Base-by-base conservation (phyloP, 179 eudicot species). In the Dionaea muscipula region DNA sequence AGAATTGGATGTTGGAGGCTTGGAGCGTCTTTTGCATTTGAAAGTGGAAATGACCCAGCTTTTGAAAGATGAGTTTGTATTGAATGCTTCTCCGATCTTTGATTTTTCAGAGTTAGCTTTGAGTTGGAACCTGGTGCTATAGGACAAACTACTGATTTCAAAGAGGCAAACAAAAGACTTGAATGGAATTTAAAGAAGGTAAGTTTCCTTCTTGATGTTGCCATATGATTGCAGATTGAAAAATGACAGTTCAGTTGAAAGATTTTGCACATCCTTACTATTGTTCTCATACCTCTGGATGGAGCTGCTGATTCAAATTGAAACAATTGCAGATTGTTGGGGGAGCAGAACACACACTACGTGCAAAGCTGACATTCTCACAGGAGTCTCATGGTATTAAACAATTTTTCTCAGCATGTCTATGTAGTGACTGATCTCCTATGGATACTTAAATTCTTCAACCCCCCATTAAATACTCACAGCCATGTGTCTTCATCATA, bases 311-410 rank as follows among this genome's bases (percentile, higher is more conserved):
- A 71, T 45, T 37, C 37, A 33, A 53, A 47, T 40, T n/a, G n/a
- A n/a, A 2, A 62, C 19, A 53, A 7, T 37, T 38, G 57, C 84
- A 90, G 97, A 77, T 90, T 72, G 94, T 75, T 38, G 97, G 97
- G 57, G 95, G 97, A 52, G 78, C 95, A 61, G 97, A 90, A 56
- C 90, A 84, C 69, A 90, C 95, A 36, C 76, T 86, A 52, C 90
- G 88, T 53, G 97, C 95, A 48, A 86, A 90, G 63, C 77, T 90
- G 49, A 80, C 94, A 56, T 90, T 90, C 69, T 82, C 91, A 46
- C 95, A 84, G 56, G 97, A 86, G 69, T 68, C 78, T 19, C 95
- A 84, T 59, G 95, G 97, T 90, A 78, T 38, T 12, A 68, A 22
- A 49, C 41, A 63, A 47, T 43, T 58, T 24, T 46, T 27, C n/a